Evolutionary conservation across 2,329 filamentous ascomycete genomes (phyloP).

Genomic region (Teratosphaeria zuluensis): DNA sequence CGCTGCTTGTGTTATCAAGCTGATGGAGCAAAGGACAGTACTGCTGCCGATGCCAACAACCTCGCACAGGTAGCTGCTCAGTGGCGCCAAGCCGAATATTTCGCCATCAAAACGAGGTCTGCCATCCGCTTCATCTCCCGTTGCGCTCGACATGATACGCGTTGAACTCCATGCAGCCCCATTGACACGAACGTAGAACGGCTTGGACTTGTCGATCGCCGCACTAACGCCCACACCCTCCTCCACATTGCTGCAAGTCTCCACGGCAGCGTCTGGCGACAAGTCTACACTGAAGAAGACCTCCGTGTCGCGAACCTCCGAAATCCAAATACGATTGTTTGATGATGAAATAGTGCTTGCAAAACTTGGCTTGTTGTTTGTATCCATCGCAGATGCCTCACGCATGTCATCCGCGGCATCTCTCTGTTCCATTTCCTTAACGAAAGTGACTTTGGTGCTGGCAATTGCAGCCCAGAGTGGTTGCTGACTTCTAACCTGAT

Average conservation of each 20-base stretch:
- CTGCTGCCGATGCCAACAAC: constrained; percentile 61
- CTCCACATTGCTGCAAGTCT: constrained; percentile 24
- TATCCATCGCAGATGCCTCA: constrained; percentile 65
- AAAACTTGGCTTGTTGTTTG: constrained; percentile 52
- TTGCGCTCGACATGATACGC: constrained; percentile 48
- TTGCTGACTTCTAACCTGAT: constrained; percentile 80
- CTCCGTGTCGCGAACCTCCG: constrained; percentile 67
- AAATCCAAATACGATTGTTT: constrained; percentile 65
- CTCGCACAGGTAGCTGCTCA: constrained; percentile 70
- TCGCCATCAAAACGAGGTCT: constrained; percentile 54
- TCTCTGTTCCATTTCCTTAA: constrained; percentile 69
- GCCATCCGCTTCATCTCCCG: constrained; percentile 33
- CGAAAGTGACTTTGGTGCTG: constrained; percentile 91
- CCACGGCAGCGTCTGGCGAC: constrained; percentile 15
- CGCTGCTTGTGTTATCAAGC: constrained; percentile 56
- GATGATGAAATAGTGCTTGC: constrained; percentile 54
- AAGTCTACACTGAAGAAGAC: constrained; percentile 52
- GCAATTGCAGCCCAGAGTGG: constrained; percentile 90
- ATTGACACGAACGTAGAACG: constrained; percentile 71
- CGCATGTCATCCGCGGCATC: constrained; percentile 63
- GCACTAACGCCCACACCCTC: constrained; percentile 27
- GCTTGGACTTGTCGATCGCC: constrained; percentile 58
- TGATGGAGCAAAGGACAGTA: constrained; percentile 59
- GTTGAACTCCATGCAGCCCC: constrained; percentile 72
- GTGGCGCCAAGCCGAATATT: constrained; percentile 57